Evolutionary conservation across 352 stramenopile genomes (phyloP).

Genomic region (Phytopythium sindhum): DNA sequence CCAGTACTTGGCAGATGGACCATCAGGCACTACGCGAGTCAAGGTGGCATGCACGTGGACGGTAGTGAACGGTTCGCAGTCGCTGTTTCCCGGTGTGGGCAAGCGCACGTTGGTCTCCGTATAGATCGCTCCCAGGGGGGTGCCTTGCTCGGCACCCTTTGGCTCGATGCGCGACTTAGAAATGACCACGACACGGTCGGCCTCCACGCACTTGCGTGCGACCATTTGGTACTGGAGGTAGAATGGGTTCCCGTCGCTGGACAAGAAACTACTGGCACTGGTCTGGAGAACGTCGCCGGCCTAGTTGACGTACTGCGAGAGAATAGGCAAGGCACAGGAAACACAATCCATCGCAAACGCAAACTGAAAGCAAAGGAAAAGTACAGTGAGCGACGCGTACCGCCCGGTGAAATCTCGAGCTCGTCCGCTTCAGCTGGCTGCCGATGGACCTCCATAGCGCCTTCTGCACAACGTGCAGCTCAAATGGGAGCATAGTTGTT

Average conservation of each 20-base stretch:
- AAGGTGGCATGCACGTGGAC: neutral
- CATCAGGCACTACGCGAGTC: neutral
- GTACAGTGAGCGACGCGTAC: neutral
- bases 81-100: neutral
- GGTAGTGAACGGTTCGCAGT: neutral
- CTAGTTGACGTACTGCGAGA: neutral
- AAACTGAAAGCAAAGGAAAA: neutral
- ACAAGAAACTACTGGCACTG: neutral
- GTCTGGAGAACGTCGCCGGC: constrained; percentile 3
- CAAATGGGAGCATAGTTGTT: neutral
- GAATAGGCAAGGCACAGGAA: neutral
- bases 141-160: neutral
- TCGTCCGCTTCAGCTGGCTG: neutral
- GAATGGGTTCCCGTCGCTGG: neutral
- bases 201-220: neutral
- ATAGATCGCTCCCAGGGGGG: neutral
- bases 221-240: constrained; percentile 1
- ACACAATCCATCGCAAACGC: neutral
- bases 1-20: neutral
- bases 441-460: neutral
- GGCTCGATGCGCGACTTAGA: neutral
- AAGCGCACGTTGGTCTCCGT: constrained; percentile 4
- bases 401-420: neutral
- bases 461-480: neutral
- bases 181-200: constrained; percentile 1